Evolutionary conservation across 208 protist genomes (phyloP), one percentile per base, ranked within the genome.

Genomic region (Naegleria fowleri): DNA sequence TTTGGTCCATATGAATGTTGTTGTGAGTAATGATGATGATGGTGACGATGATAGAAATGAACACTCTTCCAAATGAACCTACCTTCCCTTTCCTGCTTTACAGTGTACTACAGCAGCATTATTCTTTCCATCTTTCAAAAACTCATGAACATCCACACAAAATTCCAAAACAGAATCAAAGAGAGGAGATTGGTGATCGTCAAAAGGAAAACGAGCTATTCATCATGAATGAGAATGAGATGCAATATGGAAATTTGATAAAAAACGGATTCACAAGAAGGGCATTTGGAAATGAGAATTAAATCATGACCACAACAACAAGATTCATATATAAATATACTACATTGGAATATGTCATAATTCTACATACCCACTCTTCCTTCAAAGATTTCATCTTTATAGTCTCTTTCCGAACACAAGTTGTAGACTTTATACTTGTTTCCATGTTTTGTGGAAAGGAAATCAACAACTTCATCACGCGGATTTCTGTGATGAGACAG

Each of bases 101-200:
- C 98, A 99, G 93, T 99, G 98, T 86, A 99, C 95, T 5, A 96
- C 98, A 9, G 95, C 96, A 0, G 98, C 95, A 91, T 97, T 96
- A 0, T 93, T 52, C 19, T 90, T 41, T 91, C 95, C 91, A 39
- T 92, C 86, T 0, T 84, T 15, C 13, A 97, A 55, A 90, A 92
- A 97, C 0, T 85, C 55, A 15, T 86, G 43, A 22, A 92, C 93
- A 76, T 95, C 93, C 16, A 92, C 91, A 38, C 93, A 94, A 52
- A 94, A 93, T 43, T 76, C 88, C 9, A 86, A 52, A 86, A 99
- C 98, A 67, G 98, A 92, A 41, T 93, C 87, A 52, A 99, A 94
- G 38, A 95, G 95, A 5, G 93, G 94, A 16, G 97, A 94, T 90
- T 96, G 95, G 92, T 99, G 98, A 92, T 99, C 98, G 75, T 96